Evolutionary conservation across 148 eudicot species (phyloP).

Genomic region (Hydrangea macrophylla): DNA sequence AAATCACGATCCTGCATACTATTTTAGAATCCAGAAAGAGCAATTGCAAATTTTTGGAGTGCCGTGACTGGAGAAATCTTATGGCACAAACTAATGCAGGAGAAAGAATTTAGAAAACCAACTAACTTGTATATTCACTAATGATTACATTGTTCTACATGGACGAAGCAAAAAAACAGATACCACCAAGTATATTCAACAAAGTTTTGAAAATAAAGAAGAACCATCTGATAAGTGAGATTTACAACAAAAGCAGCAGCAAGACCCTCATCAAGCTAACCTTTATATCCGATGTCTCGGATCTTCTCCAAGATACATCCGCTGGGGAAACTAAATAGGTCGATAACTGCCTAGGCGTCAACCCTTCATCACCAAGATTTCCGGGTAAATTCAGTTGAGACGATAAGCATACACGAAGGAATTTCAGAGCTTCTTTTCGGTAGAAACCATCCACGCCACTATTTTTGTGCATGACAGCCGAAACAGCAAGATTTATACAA

Average conservation of each 20-base stretch:
- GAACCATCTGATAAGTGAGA: no score
- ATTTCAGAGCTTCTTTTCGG: conserved; percentile 85
- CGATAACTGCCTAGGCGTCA: conserved; percentile 57
- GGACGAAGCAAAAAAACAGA: no score
- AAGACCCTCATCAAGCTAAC: conserved; percentile 32
- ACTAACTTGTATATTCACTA: no score
- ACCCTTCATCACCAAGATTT: conserved; percentile 58
- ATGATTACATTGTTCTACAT: no score
- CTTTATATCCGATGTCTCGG: conserved; percentile 80
- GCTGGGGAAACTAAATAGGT: conserved; percentile 54
- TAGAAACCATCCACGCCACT: conserved; percentile 74
- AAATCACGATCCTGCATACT: not conserved
- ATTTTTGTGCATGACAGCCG: conserved; percentile 84
- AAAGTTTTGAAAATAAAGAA: no score
- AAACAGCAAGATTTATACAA: conserved; percentile 90
- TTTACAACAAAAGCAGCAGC: conserved; percentile 6
- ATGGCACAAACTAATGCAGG: not conserved
- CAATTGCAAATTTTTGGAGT: not conserved
- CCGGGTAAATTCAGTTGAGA: conserved; percentile 96
- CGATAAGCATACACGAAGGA: conserved; percentile 83
- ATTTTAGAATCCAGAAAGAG: not conserved
- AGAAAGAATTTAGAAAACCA: no score
- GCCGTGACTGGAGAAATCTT: not conserved
- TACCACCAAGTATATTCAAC: no score
- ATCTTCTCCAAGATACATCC: conserved; percentile 72